Evolutionary conservation across 2,329 filamentous ascomycete genomes (phyloP).

Genomic region (Stachybotrys elegans): DNA sequence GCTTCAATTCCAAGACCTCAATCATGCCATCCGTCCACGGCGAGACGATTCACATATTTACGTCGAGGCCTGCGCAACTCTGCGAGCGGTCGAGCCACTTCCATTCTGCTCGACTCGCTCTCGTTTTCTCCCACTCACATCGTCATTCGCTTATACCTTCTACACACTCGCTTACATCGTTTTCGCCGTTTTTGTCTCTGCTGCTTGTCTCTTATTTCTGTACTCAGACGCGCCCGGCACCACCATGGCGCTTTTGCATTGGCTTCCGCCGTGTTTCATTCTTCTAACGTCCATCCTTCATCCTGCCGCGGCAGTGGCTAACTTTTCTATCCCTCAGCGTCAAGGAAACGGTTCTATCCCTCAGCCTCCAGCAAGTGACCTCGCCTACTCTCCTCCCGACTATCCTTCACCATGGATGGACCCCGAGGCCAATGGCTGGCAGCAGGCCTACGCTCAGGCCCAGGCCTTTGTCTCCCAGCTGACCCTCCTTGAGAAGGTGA

Average conservation of each 20-base stretch:
- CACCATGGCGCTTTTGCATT: background rate
- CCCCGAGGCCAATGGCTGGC: slow-evolving; percentile 67
- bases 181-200: too few species aligned
- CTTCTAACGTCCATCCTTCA: slow-evolving; percentile 8
- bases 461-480: slow-evolving; percentile 75
- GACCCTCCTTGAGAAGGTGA: slow-evolving; percentile 86
- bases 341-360: slow-evolving; percentile 7
- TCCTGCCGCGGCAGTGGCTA: slow-evolving; percentile 14
- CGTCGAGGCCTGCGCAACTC: too few species aligned
- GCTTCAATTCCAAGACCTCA: too few species aligned
- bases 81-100: too few species aligned
- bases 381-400: slow-evolving; percentile 49
- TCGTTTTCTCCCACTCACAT: too few species aligned
- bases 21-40: too few species aligned
- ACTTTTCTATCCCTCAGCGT: slow-evolving; percentile 13
- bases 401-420: slow-evolving; percentile 89
- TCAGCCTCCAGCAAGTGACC: slow-evolving; percentile 14
- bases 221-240: background rate
- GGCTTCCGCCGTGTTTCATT: slow-evolving; percentile 3
- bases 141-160: too few species aligned
- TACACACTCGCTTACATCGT: too few species aligned
- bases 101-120: too few species aligned
- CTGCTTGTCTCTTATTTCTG: too few species aligned
- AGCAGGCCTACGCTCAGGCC: slow-evolving; percentile 69
- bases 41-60: too few species aligned